phyloP scores from a whole-genome alignment of 2,329 filamentous ascomycete species.

The Apiospora kogelbergensis region DNA sequence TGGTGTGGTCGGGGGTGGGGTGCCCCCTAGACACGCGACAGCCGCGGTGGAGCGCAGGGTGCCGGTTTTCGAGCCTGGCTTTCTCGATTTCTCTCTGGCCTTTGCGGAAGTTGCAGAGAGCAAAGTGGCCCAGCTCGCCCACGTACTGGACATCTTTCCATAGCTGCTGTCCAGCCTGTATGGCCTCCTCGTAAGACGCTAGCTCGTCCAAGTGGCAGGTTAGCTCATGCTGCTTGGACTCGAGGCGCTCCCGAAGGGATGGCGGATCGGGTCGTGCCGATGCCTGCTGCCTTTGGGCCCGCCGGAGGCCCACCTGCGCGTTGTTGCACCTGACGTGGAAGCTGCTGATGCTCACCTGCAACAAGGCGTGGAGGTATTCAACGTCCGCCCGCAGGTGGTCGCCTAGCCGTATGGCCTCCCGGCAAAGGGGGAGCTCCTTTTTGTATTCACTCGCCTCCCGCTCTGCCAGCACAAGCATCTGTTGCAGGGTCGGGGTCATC shows the following conservation, averaged over 20 bases:
- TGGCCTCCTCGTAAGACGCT: neutral
- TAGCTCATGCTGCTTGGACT: neutral
- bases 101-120: neutral
- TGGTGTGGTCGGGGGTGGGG: neutral
- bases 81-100: neutral
- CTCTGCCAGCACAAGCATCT: neutral
- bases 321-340: neutral
- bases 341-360: neutral
- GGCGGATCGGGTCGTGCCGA: neutral
- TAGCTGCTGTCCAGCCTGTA: neutral
- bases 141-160: neutral
- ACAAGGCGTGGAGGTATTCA: too few species aligned
- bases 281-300: neutral
- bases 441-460: neutral
- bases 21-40: neutral
- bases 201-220: neutral
- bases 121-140: neutral
- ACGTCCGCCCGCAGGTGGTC: neutral
- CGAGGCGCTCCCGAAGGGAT: neutral
- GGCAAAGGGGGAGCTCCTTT: neutral
- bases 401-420: neutral
- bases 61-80: neutral
- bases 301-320: neutral
- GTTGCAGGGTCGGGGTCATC: neutral
- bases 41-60: neutral